Evolutionary conservation across 805 yeast genomes (phyloP), one percentile per base, ranked within the genome.

Genomic region (Lachancea sp.): DNA sequence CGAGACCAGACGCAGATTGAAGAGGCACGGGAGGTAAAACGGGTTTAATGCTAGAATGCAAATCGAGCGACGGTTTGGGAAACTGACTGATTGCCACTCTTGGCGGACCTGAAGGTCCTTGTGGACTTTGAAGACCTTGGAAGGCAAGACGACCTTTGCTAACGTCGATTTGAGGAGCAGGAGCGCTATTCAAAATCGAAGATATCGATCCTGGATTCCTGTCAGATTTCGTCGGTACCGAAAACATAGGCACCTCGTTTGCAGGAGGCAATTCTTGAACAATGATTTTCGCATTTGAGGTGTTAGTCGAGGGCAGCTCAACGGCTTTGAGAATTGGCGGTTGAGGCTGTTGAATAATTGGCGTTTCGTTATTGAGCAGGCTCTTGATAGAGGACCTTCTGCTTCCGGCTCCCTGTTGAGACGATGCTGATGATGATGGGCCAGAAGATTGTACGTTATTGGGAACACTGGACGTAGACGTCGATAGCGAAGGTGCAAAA

Each of bases 381-480:
- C 44, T 48, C 25, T 45, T 41, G 29, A 48, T 48, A 16, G 50
- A 48, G 3, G 50, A 44, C 22, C 48, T 44, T n/a, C 48, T 18
- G 32, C 48, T 44, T 13, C 36, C 41, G n/a, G 19, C 20, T 5
- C 17, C 36, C 9, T 42, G 41, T 25, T 46, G 46, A 17, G 45
- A 38, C 18, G 43, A 45, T 25, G 29, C 26, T 22, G 43, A 7
- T 30, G 41, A 25, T 15, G 48, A 40, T 32, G 38, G 32, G 29
- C 50, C 29, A 17, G 43, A 20, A 9, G 30, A 9, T 45, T 40
- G 39, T 38, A 32, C 15, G 27, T 11, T n/a, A 25, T 19, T 37
- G n/a, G 11, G 32, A 26, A 16, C n/a, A 19, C 32, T 31, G 3
- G 35, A n/a, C 5, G 44, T 17, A 16, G 17, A 5, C 11, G 19